Conservation (phyloP, 352 stramenopile species). For the Aphanomyces stellatus region DNA sequence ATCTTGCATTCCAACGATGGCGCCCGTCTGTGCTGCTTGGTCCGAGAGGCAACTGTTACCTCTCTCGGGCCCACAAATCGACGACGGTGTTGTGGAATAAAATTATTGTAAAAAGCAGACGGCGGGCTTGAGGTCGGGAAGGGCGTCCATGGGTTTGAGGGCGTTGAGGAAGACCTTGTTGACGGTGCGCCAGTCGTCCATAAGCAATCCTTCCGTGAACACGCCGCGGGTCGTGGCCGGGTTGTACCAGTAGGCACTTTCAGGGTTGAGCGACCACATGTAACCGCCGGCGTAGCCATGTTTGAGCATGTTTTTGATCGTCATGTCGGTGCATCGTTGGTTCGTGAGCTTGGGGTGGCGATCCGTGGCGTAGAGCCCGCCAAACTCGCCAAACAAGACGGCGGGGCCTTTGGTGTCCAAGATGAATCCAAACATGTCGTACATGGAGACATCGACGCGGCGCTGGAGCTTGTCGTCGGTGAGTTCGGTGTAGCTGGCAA, state of each 20-base stretch:
- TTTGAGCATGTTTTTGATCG: conserved; percentile 45
- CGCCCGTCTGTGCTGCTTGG: too few species aligned
- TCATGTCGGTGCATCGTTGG: conserved; percentile 48
- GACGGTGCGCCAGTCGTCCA: conserved; percentile 55
- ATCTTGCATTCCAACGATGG: too few species aligned
- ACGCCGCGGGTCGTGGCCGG: conserved; percentile 41
- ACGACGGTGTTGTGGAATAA: too few species aligned
- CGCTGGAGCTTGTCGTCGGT: conserved; percentile 37
- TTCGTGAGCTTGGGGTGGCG: conserved; percentile 39
- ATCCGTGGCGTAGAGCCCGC: conserved; percentile 48
- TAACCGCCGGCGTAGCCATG: conserved; percentile 44
- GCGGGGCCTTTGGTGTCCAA: conserved; percentile 27
- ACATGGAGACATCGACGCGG: conserved; percentile 50
- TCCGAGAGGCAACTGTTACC: too few species aligned
- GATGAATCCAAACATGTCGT: conserved; percentile 74
- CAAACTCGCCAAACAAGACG: conserved; percentile 37
- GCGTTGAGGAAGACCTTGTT: conserved; percentile 53
- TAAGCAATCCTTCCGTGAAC: conserved; percentile 53
- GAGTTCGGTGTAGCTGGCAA: conserved; percentile 49
- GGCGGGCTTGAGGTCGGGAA: conserved; percentile 53
- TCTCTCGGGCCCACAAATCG: too few species aligned
- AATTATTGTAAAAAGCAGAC: too few species aligned
- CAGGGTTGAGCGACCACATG: conserved; percentile 68
- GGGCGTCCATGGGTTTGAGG: conserved; percentile 39
- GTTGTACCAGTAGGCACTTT: conserved; percentile 65